phyloP scores from a whole-genome alignment of 31 red algal genomes.

The Bonnemaisonia californica region DNA sequence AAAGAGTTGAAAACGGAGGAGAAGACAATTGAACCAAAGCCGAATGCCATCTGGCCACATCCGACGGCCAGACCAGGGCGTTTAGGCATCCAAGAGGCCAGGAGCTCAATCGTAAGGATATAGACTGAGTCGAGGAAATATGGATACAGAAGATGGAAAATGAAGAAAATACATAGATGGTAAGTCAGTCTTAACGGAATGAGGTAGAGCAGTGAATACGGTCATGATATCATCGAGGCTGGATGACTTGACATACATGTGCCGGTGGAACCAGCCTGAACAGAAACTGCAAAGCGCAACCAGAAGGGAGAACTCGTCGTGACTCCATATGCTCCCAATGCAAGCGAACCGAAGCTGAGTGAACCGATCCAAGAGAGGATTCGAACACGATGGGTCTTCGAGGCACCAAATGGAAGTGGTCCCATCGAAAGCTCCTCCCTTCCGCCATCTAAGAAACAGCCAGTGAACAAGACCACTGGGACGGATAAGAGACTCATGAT shows the following conservation, averaged over 20 bases:
- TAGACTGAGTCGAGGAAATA: slow-evolving; percentile 19
- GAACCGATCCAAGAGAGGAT: background rate
- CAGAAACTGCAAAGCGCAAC: background rate
- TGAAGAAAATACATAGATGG: background rate
- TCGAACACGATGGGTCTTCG: slow-evolving; percentile 1
- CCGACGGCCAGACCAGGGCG: slow-evolving; percentile 34
- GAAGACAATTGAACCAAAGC: slow-evolving; percentile 25
- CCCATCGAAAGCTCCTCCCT: background rate
- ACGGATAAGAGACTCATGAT: slow-evolving; percentile 33
- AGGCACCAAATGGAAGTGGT: background rate
- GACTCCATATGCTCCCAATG: background rate
- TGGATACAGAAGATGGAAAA: too few relatives aligned
- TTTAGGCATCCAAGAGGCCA: slow-evolving; percentile 22
- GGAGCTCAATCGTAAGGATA: slow-evolving; percentile 25
- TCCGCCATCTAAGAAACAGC: slow-evolving; percentile 4
- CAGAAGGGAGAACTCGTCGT: background rate
- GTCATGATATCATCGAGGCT: too few relatives aligned
- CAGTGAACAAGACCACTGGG: slow-evolving; percentile 34
- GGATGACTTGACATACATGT: slow-evolving; percentile 33
- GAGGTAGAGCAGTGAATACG: background rate
- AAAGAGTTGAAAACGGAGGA: background rate
- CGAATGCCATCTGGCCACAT: slow-evolving; percentile 1
- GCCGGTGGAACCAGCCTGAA: slow-evolving; percentile 13
- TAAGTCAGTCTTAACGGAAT: background rate
- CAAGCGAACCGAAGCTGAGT: slow-evolving; percentile 11